phyloP scores from a whole-genome alignment of 495 filamentous ascomycete species.

The Hypoxylon fuscum region DNA sequence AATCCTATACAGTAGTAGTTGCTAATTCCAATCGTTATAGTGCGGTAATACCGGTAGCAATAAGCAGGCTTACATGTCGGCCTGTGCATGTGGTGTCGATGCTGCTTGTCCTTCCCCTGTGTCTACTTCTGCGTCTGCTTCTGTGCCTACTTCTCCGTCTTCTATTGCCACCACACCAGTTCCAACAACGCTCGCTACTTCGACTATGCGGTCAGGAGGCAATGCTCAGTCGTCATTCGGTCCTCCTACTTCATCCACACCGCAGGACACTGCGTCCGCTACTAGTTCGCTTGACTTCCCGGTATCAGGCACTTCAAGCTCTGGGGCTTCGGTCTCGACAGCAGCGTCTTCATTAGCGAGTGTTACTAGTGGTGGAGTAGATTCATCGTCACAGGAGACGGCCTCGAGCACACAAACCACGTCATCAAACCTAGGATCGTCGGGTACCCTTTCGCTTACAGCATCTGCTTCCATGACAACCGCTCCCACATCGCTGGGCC shows the following conservation, averaged over 20 bases:
- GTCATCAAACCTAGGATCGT: neutral
- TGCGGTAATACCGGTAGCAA: slow-evolving; percentile 35
- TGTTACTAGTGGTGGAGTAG: neutral
- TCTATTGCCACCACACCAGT: neutral
- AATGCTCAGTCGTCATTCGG: slow-evolving; percentile 5
- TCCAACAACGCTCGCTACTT: slow-evolving; percentile 23
- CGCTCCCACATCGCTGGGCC: neutral
- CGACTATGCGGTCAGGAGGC: slow-evolving; percentile 4
- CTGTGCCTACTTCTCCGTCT: slow-evolving; percentile 7
- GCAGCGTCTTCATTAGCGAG: slow-evolving; percentile 7
- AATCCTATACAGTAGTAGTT: neutral
- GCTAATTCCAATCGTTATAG: slow-evolving; percentile 13
- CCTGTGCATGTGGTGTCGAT: slow-evolving; percentile 37
- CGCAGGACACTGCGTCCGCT: neutral
- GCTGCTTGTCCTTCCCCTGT: slow-evolving; percentile 30
- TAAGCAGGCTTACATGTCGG: slow-evolving; percentile 34
- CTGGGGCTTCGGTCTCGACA: slow-evolving; percentile 2
- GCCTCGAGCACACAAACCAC: slow-evolving; percentile 3
- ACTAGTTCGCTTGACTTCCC: slow-evolving; percentile 3
- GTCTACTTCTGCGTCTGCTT: slow-evolving; percentile 6
- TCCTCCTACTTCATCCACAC: neutral
- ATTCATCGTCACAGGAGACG: slow-evolving; percentile 2
- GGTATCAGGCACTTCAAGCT: slow-evolving; percentile 2
- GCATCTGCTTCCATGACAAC: slow-evolving; percentile 1
- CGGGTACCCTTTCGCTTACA: slow-evolving; percentile 9